Evolutionary conservation across 2,329 filamentous ascomycete genomes (phyloP).

Genomic region (Coleophoma cylindrospora): DNA sequence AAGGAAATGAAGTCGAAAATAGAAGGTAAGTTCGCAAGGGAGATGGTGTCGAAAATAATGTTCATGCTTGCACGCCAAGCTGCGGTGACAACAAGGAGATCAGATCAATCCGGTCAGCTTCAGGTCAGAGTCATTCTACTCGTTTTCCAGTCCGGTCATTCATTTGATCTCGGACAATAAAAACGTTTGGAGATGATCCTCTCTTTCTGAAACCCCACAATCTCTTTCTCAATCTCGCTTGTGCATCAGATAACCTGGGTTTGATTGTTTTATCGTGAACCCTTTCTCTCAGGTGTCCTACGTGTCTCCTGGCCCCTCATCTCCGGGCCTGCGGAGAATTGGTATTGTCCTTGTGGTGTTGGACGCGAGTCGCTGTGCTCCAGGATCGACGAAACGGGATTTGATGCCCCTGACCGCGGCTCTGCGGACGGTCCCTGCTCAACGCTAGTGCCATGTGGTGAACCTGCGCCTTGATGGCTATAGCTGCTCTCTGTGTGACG

Average conservation of each 20-base stretch:
- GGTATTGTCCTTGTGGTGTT: constrained; percentile 9
- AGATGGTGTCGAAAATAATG: too few relatives aligned
- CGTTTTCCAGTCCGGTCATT: constrained; percentile 9
- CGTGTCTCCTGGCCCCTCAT: constrained; percentile 23
- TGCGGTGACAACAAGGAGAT: too few relatives aligned
- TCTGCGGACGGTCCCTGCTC: constrained; percentile 13
- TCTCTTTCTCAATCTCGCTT: constrained; percentile 26
- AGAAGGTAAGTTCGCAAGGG: background rate
- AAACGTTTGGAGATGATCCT: constrained; percentile 3
- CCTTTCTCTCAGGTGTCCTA: constrained; percentile 17
- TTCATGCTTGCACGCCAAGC: too few relatives aligned
- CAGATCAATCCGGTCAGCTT: background rate
- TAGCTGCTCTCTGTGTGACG: constrained; percentile 22
- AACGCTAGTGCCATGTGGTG: constrained; percentile 10
- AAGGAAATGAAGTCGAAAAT: constrained; percentile 8
- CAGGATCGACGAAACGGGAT: constrained; percentile 24
- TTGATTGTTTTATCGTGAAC: constrained; percentile 10
- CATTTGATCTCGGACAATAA: constrained; percentile 1
- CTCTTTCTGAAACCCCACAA: constrained; percentile 22
- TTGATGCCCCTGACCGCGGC: constrained; percentile 19
- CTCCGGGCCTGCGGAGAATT: constrained; percentile 18
- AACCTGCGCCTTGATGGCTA: constrained; percentile 13
- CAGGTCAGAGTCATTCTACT: constrained; percentile 6
- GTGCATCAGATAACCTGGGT: background rate
- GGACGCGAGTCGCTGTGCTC: constrained; percentile 21